Evolutionary conservation across 257 asterid genomes (phyloP).

Genomic region (Nicotiana obtusifolia): DNA sequence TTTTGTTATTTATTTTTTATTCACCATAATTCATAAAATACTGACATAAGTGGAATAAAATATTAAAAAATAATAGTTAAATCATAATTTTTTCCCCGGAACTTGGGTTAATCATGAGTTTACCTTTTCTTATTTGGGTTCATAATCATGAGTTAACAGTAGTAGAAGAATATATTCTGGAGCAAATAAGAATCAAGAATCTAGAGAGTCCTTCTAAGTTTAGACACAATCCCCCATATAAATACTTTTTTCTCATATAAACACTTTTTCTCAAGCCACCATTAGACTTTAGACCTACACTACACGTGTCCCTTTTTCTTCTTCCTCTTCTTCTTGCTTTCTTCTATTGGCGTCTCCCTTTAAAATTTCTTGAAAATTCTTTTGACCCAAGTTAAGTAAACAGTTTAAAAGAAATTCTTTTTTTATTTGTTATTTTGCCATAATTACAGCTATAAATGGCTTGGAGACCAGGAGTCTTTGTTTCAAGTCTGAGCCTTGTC

Average conservation of each 20-base stretch:
- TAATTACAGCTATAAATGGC: neutral
- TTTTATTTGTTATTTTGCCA: neutral
- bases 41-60: neutral
- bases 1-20: too few relatives aligned
- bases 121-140: too few relatives aligned
- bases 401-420: neutral
- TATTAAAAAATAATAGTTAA: neutral
- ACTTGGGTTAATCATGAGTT: neutral
- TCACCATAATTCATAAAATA: too few relatives aligned
- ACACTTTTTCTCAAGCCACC: neutral
- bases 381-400: neutral
- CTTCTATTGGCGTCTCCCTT: neutral
- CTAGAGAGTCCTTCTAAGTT: neutral
- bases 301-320: conserved; percentile 2
- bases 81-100: neutral
- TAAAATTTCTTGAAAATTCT: neutral
- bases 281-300: conserved; percentile 1
- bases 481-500: neutral
- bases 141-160: neutral
- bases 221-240: neutral
- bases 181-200: neutral
- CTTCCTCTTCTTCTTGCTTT: neutral
- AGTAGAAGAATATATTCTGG: neutral
- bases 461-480: neutral
- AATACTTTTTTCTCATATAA: too few relatives aligned